Conservation (phyloP, 192 early-diverging fungal genomes). For the Dispira parvispora region DNA sequence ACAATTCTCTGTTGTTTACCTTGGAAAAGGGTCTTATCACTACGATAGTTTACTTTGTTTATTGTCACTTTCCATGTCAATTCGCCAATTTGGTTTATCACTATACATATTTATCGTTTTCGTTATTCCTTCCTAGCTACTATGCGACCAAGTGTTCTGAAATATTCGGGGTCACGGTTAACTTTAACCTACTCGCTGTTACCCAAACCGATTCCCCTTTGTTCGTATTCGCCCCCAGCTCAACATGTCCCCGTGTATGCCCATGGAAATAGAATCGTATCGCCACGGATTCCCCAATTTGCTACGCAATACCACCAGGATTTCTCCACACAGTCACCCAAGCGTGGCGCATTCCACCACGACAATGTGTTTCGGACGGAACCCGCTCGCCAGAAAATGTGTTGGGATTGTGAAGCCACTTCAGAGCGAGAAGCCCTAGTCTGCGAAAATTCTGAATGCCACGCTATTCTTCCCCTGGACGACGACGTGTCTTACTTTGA, state of each 20-base stretch:
- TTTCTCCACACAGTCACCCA: neutral
- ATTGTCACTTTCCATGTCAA: no score
- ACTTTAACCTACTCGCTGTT: no score
- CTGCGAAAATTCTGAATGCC: constrained; percentile 30
- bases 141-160: no score
- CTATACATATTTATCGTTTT: no score
- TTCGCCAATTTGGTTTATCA: no score
- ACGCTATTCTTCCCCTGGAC: constrained; percentile 26
- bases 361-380: neutral
- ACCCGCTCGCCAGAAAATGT: constrained; percentile 12
- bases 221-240: neutral
- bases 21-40: no score
- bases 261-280: neutral
- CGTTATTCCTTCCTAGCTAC: no score
- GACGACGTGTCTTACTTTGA: constrained; percentile 30
- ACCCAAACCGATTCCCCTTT: neutral
- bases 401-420: constrained; percentile 37
- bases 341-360: neutral
- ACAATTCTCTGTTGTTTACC: no score
- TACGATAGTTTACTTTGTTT: no score
- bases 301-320: neutral
- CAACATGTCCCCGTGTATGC: neutral
- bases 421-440: constrained; percentile 21
- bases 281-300: neutral
- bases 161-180: no score